Evolutionary conservation across 192 early-diverging fungal genomes (phyloP).

Genomic region (Backusella tarrabulga): DNA sequence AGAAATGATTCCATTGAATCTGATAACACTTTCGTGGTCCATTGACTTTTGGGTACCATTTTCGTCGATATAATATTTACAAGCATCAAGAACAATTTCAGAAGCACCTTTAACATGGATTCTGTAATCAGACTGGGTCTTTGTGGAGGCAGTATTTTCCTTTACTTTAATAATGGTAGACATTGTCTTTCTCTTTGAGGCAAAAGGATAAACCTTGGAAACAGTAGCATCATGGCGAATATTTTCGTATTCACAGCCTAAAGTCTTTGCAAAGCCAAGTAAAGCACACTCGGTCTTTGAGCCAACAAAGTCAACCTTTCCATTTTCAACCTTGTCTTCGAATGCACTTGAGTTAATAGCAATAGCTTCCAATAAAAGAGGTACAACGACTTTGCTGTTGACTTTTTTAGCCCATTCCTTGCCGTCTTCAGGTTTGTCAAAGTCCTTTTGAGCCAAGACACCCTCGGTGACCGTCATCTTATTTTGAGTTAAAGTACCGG

Average conservation of each 20-base stretch:
- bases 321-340: slow-evolving; percentile 63
- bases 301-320: slow-evolving; percentile 62
- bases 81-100: slow-evolving; percentile 70
- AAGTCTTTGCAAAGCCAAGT: slow-evolving; percentile 61
- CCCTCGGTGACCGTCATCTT: slow-evolving; percentile 77
- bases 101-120: slow-evolving; percentile 81
- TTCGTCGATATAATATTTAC: slow-evolving; percentile 56
- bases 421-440: slow-evolving; percentile 40
- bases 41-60: slow-evolving; percentile 51
- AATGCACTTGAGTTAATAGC: slow-evolving; percentile 76
- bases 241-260: slow-evolving; percentile 62
- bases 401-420: slow-evolving; percentile 51
- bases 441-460: slow-evolving; percentile 46
- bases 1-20: slow-evolving; percentile 50
- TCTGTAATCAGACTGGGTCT: slow-evolving; percentile 45
- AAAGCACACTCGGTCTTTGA: slow-evolving; percentile 83
- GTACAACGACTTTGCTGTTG: slow-evolving; percentile 30
- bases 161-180: slow-evolving; percentile 56
- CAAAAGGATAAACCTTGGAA: slow-evolving; percentile 82
- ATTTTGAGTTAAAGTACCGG: slow-evolving; percentile 83
- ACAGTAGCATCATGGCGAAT: slow-evolving; percentile 50
- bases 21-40: slow-evolving; percentile 38
- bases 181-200: slow-evolving; percentile 90
- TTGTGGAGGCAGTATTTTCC: slow-evolving; percentile 17
- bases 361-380: slow-evolving; percentile 57